Base-by-base conservation (phyloP, 2,329 filamentous ascomycete genomes). In the Penicillium sumatraense region DNA sequence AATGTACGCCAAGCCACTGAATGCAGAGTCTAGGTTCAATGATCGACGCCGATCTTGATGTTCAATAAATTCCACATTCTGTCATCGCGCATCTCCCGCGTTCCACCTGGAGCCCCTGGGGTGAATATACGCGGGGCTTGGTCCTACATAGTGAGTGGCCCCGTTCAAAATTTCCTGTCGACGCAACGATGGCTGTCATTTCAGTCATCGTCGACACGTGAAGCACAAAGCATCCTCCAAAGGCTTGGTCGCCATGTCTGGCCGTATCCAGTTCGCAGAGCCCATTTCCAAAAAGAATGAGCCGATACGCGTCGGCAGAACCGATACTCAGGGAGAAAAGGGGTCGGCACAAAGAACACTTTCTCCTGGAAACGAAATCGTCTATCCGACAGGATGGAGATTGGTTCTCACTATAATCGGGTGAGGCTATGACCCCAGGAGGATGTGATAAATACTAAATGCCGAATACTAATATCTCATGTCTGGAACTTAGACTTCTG, bases 31-130 rank as follows among this genome's bases (percentile, higher is more conserved):
- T 60, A 64, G 53, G 53, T 64, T 66, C 63, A 64, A 66, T 66
- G 63, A 66, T 66, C 61, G 56, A 42, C 62, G 60, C 13, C 26
- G 60, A 66, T 66, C 63, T 51, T 49, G 52, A 52, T 57, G 57
- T 48, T 49, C 58, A 53, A 53, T 52, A 60, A 54, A 63, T 58
- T 66, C 55, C 61, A 66, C 63, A 66, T 66, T 66, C 62, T 63
- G 60, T 64, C 60, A 64, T 66, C 58, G 56, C 60, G 63, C 63
- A 49, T 66, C 53, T 42, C 58, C 56, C 58, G 57, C 60, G 62
- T 66, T 63, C 62, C 62, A 63, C 56, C 51, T 58, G 54, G 54
- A 50, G 51, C 63, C 62, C 62, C 62, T 66, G 57, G 55, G 57
- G 42, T 61, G 45, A 66, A 64, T 56, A 63, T 62, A 60, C 50